Evolutionary conservation across 2,329 filamentous ascomycete genomes (phyloP).

Genomic region (Cladosporium sp.): DNA sequence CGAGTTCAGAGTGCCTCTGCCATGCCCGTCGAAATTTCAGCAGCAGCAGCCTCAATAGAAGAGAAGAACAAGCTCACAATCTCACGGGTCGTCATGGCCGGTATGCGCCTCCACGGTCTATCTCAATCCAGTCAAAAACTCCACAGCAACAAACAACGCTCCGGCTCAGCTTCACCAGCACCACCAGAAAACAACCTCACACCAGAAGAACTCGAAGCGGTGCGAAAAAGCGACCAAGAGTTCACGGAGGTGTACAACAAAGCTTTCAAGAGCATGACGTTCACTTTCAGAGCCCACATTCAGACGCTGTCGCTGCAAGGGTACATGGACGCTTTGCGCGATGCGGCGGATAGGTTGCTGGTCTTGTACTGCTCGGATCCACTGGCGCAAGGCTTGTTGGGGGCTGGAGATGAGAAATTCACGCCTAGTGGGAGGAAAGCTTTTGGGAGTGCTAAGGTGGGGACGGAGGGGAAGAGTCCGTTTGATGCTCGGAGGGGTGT

Average conservation of each 20-base stretch:
- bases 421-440: slow-evolving; percentile 29
- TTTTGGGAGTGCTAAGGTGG: slow-evolving; percentile 19
- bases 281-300: slow-evolving; percentile 43
- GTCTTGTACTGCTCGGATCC: slow-evolving; percentile 44
- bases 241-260: slow-evolving; percentile 51
- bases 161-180: slow-evolving; percentile 19
- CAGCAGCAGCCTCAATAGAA: slow-evolving; percentile 16
- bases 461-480: slow-evolving; percentile 10
- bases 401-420: slow-evolving; percentile 17
- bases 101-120: slow-evolving; percentile 49
- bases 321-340: slow-evolving; percentile 40
- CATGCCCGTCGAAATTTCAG: not conserved
- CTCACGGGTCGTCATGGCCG: slow-evolving; percentile 48
- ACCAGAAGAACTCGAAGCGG: slow-evolving; percentile 18
- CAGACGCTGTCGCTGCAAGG: slow-evolving; percentile 32
- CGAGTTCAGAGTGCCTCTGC: slow-evolving; percentile 23
- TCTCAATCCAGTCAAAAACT: slow-evolving; percentile 38
- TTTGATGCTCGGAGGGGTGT: slow-evolving; percentile 1
- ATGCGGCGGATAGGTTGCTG: slow-evolving; percentile 45
- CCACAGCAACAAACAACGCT: slow-evolving; percentile 12
- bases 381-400: slow-evolving; percentile 21
- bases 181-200: slow-evolving; percentile 17
- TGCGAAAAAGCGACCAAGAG: slow-evolving; percentile 41
- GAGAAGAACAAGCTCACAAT: slow-evolving; percentile 46
- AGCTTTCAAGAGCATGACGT: slow-evolving; percentile 45